Conservation (phyloP, 2,329 filamentous ascomycete genomes). For the Talaromyces albobiverticillius region DNA sequence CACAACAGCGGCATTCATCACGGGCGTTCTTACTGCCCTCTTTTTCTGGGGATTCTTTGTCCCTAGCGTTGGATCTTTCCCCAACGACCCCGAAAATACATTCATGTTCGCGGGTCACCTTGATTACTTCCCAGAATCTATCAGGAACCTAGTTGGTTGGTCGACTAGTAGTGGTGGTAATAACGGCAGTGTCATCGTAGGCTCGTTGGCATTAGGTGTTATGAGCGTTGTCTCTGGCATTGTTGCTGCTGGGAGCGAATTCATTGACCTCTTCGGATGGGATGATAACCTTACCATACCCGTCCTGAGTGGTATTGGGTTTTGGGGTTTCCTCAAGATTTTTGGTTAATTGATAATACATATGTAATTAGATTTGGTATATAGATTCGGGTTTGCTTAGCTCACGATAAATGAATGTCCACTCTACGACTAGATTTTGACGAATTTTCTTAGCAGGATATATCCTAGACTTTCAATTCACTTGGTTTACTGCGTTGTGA, state of each 20-base stretch:
- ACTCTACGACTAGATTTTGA: neutral
- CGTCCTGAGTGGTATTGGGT: constrained; percentile 78
- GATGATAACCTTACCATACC: constrained; percentile 98
- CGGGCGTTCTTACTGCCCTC: constrained; percentile 77
- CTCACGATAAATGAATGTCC: neutral
- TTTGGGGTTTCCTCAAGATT: constrained; percentile 87
- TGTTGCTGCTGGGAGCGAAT: constrained; percentile 82
- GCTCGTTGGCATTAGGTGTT: constrained; percentile 69
- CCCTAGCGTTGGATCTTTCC: constrained; percentile 63
- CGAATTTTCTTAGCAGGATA: neutral
- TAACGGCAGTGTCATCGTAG: constrained; percentile 58
- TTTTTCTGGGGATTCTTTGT: constrained; percentile 88
- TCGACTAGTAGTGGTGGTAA: constrained; percentile 38
- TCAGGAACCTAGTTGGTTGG: constrained; percentile 62
- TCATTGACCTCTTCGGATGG: constrained; percentile 87
- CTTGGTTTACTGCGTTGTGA: neutral
- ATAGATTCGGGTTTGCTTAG: constrained; percentile 3
- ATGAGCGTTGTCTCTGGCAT: constrained; percentile 88
- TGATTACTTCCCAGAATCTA: constrained; percentile 59
- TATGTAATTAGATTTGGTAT: constrained; percentile 10
- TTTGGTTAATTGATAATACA: constrained; percentile 52
- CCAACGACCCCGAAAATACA: constrained; percentile 64
- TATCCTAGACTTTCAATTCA: too few relatives aligned
- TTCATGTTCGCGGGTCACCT: constrained; percentile 82
- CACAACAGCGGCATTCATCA: constrained; percentile 75